Base-by-base conservation (phyloP, 805 yeast genomes). In the Sugiyamaella mastotermitis region DNA sequence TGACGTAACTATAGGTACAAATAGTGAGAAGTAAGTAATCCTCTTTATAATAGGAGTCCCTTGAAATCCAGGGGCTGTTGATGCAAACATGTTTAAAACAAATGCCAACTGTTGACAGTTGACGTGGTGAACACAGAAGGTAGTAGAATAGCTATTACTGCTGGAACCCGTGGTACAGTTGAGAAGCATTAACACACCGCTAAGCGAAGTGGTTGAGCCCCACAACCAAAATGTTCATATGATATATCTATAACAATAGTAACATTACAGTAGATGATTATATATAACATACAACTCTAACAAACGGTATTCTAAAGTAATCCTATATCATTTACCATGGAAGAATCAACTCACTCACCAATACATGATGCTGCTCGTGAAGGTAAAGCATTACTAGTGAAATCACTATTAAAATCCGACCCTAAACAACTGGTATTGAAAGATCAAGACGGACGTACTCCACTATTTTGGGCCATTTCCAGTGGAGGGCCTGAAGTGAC, bases 401-500 rank as follows among this genome's bases (percentile, higher is more conserved):
- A 68, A 43, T 68, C 69, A 2, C 50, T 80, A 1, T 52, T 84
- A 4, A 58, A 62, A 8, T 64, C 69, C 16, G 58, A 72, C 33
- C 80, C 85, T 5, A 62, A 67, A 22, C 53, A 65, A 10, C 71
- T 74, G 0, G 48, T 69, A 2, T 36, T 51, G 11, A 66, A 58
- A 43, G 97, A 88, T 57, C 71, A 68, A 2, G 96, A 87, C 52
- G 80, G 78, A 1, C 69, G 97, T 47, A 77, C 83, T 2, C 82
- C 95, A 2, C 62, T 87, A 33, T 94, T 85, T 57, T 88, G 96
- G 96, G 95, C 96, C 1, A 75, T 80, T 19, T 74, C 94, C 1
- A 69, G 69, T 49, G 72, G 74, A 35, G 69, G 78, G 40, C 50
- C 61, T 4, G 76, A 73, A 19, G 65, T 80, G 14, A 76, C 75